Evolutionary conservation across 768 basidiomycete species (phyloP).

Genomic region (Daedaleopsis nitida): DNA sequence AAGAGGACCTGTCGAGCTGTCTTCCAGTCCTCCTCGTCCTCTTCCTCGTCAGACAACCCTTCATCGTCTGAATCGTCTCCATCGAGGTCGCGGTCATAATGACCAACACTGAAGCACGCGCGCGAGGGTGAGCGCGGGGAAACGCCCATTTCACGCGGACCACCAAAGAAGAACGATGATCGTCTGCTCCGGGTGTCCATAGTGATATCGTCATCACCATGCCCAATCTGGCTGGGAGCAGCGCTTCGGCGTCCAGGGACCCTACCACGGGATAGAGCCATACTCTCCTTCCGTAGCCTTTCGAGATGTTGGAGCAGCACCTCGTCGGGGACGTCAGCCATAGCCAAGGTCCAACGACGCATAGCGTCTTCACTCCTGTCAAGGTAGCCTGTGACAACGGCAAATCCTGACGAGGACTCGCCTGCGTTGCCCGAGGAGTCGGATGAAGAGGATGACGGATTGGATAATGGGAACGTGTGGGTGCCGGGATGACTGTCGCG

Average conservation of each 20-base stretch:
- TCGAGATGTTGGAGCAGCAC: constrained; percentile 35
- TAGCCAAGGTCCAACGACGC: constrained; percentile 35
- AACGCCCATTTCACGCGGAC: constrained; percentile 20
- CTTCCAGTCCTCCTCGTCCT: constrained; percentile 37
- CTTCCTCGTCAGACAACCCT: constrained; percentile 15
- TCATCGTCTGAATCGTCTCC: constrained; percentile 25
- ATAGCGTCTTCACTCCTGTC: constrained; percentile 25
- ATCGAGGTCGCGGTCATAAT: constrained; percentile 15
- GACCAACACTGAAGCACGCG: constrained; percentile 21
- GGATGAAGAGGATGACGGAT: neutral
- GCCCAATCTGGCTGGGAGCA: constrained; percentile 20
- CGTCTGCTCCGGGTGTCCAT: constrained; percentile 13
- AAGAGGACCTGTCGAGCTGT: constrained; percentile 43
- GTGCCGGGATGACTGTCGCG: neutral
- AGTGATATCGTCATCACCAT: constrained; percentile 15
- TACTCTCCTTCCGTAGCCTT: constrained; percentile 27
- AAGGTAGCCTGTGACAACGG: constrained; percentile 17
- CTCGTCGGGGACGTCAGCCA: constrained; percentile 36
- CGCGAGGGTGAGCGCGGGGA: constrained; percentile 10
- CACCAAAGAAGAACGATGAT: constrained; percentile 21
- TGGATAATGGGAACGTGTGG: neutral
- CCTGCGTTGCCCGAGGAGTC: neutral
- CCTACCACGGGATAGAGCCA: constrained; percentile 18
- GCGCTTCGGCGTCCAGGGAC: constrained; percentile 16
- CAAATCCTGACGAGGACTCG: constrained; percentile 14